These are phyloP conservation scores for Isoetes taiwanensis DNA, from an alignment of 75 land plant genomes.

Conservation along the genomic window DNA sequence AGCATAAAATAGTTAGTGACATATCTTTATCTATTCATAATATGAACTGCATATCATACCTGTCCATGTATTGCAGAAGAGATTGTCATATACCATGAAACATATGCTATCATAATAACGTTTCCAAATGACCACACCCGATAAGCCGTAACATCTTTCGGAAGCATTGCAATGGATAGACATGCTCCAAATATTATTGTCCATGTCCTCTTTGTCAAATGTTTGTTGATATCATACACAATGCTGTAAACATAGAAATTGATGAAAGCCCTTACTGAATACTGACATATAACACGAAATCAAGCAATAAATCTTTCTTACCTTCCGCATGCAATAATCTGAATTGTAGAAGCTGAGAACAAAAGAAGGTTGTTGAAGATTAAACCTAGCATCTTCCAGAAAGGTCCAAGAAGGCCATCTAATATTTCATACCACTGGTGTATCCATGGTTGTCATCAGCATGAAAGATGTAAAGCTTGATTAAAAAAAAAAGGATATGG, in stretches of 20 bases:
- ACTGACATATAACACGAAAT: neutral
- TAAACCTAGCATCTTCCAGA: neutral
- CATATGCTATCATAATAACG: neutral
- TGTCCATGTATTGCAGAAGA: no score
- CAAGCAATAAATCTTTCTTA: neutral
- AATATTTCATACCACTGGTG: slow-evolving; percentile 1
- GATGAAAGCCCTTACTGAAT: no score
- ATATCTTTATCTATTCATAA: neutral
- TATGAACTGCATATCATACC: no score
- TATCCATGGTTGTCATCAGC: neutral
- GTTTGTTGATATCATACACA: neutral
- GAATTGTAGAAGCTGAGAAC: neutral
- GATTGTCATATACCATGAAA: neutral
- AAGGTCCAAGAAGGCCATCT: neutral
- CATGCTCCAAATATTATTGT: neutral
- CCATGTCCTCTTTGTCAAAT: neutral
- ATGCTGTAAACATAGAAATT: neutral
- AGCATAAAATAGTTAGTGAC: neutral
- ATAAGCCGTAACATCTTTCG: neutral
- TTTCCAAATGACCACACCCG: neutral
- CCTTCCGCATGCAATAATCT: neutral
- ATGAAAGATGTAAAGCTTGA: neutral
- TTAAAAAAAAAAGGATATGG: neutral
- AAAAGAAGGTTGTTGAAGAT: neutral
- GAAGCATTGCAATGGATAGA: neutral